phyloP scores from a whole-genome alignment of 148 eudicot genomes.

The Chenopodium quinoa region DNA sequence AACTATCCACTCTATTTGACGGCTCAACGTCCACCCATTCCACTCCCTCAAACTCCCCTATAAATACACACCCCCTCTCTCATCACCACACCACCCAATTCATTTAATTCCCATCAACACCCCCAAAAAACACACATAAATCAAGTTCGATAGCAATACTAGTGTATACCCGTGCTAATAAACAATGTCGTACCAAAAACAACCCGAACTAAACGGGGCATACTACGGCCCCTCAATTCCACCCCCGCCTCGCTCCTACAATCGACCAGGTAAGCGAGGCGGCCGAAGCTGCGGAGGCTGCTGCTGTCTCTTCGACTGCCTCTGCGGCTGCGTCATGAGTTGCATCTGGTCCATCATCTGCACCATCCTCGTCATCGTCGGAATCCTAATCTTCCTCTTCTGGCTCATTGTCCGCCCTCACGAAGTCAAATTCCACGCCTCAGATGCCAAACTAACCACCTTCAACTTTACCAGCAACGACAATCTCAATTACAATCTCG shows the following conservation, averaged over 20 bases:
- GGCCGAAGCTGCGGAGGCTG: conserved; percentile 41
- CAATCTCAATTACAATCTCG: conserved; percentile 57
- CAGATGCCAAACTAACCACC: conserved; percentile 48
- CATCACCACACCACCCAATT: too few species aligned
- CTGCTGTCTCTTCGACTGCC: conserved; percentile 55
- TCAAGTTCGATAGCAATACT: not conserved
- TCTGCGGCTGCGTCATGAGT: conserved; percentile 45
- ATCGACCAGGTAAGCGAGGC: conserved; percentile 45
- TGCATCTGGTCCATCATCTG: conserved; percentile 49
- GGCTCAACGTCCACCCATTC: not conserved
- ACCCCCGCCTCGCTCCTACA: conserved; percentile 42
- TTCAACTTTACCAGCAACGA: conserved; percentile 46
- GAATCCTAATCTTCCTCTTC: conserved; percentile 34
- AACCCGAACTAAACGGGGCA: conserved; percentile 70
- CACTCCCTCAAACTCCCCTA: not conserved
- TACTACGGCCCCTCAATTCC: conserved; percentile 81
- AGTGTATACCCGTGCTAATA: not conserved
- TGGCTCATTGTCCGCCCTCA: conserved; percentile 77
- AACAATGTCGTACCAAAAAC: conserved; percentile 38
- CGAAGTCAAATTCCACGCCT: conserved; percentile 52
- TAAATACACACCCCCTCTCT: not conserved
- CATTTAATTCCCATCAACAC: not conserved
- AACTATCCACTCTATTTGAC: not conserved
- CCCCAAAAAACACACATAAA: too few species aligned
- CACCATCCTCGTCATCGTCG: conserved; percentile 40